Base-by-base conservation (phyloP, 2,329 filamentous ascomycete species). In the Cryoendolithus antarcticus region DNA sequence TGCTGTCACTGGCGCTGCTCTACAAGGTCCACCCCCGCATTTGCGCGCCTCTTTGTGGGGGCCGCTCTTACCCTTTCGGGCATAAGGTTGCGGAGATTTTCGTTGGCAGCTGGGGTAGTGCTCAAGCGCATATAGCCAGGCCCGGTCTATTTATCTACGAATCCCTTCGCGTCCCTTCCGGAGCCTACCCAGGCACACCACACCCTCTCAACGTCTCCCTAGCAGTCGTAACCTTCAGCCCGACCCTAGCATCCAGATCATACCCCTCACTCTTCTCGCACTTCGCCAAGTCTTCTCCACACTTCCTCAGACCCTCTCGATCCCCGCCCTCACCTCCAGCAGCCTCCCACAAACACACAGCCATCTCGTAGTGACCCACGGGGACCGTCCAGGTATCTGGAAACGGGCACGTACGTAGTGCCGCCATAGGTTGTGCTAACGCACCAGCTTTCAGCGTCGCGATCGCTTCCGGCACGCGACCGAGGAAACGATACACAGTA, bases 291-390 rank as follows among this genome's bases (percentile, higher is more conserved):
- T 76, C 76, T 35, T 67, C 63, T 47, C 75, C 70, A 54, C 80
- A 83, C 51, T 80, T 74, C 11, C 72, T 59, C 19, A 79, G 55
- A 58, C 74, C 73, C 34, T 66, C 56, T 34, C 46, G 42, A 35
- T 62, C 53, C 19, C 54, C 55, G 34, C 57, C 51, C 15, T 60
- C 63, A 24, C 59, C 59, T 6, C 51, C 67, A 50, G 54, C 52
- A 52, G 89, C 81, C 41, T 73, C 70, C 88, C 89, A 98, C 1
- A 80, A 66, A 39, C 84, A 75, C 6, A 82, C 85, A 0, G 78
- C 86, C 66, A 91, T 75, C 62, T 98, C 91, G 60, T 95, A 95
- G 48, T 85, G 71, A 1, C 82, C 86, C 1, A 79, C 75, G 0
- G 89, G 84, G 5, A 73, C 66, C 7, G 76, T 68, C 65, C 82